Base-by-base conservation (phyloP, 2,329 filamentous ascomycete species). In the Exserohilum rostratum region DNA sequence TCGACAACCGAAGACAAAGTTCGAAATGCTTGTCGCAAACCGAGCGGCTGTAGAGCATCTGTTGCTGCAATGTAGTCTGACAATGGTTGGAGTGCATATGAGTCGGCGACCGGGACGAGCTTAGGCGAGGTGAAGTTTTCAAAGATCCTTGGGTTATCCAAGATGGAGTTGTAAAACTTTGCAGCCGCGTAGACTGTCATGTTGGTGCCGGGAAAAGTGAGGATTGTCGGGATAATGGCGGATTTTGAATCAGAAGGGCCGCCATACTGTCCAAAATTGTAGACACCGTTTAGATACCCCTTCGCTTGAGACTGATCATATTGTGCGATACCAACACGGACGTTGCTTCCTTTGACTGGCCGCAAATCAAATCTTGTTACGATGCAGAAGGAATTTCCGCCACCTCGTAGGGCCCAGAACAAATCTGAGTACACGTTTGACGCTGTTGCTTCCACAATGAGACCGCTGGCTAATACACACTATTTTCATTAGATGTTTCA, bases 341-440 rank as follows among this genome's bases (percentile, higher is more conserved):
- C 60, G 13, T 47, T 13, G 22, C 44, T 53, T 12, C 50, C 50
- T 30, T 47, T 57, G 22, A 33, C 50, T 13, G 34, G 55, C 20
- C 58, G 49, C 15, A 66, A 20, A 13, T 64, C 58, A 18, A 66
- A 65, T 18, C 53, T 38, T n/a, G 64, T 66, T 1, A 65, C 55
- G 17, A 65, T 53, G 22, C 56, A 58, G 34, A 69, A 70, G 6
- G 67, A 69, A 33, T 63, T 66, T 7, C 66, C 62, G 17, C 66
- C 66, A 9, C 70, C 69, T 20, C 62, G 54, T 13, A 74, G 54
- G 1, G 70, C 69, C 70, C 69, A 74, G 55, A 66, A 73, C 6
- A 74, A 62, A 46, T 74, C 70, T 4, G 68, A 60, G 46, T 73
- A 64, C 3, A 49, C 30, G 25, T 58, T 64, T 2, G 55, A 52